Conservation (phyloP, 352 stramenopile genomes). For the Phytophthora syringae region DNA sequence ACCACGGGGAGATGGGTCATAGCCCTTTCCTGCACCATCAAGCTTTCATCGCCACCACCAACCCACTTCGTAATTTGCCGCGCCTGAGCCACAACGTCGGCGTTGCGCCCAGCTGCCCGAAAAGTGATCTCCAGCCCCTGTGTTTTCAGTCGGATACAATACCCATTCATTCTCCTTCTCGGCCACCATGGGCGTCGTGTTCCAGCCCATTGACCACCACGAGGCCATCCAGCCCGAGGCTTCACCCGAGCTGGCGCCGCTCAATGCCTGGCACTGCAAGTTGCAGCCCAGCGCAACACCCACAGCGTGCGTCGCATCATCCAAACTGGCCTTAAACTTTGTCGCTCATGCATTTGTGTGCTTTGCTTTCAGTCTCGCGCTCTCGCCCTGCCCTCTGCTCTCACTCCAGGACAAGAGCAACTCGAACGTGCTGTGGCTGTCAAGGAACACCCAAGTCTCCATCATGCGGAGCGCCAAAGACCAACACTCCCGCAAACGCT, state of each 20-base stretch:
- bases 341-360: slow-evolving; percentile 11
- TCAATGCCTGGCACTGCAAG: slow-evolving; percentile 34
- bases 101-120: slow-evolving; percentile 12
- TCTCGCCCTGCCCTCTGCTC: slow-evolving; percentile 22
- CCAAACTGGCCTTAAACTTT: slow-evolving; percentile 20
- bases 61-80: slow-evolving; percentile 21
- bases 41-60: slow-evolving; percentile 18
- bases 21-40: too few relatives aligned
- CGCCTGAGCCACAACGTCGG: slow-evolving; percentile 20
- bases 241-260: slow-evolving; percentile 24
- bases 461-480: not conserved
- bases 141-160: not conserved
- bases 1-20: slow-evolving; percentile 14
- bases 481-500: slow-evolving; percentile 26
- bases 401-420: slow-evolving; percentile 24
- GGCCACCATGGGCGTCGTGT: slow-evolving; percentile 29
- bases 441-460: not conserved
- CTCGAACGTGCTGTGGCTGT: slow-evolving; percentile 6
- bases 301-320: slow-evolving; percentile 22
- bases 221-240: slow-evolving; percentile 25
- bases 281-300: slow-evolving; percentile 12
- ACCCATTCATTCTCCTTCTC: slow-evolving; percentile 11
- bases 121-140: slow-evolving; percentile 8
- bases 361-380: slow-evolving; percentile 17
- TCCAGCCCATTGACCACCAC: slow-evolving; percentile 27